phyloP scores from a whole-genome alignment of 768 basidiomycete genomes.

The Naganishia antarctica region DNA sequence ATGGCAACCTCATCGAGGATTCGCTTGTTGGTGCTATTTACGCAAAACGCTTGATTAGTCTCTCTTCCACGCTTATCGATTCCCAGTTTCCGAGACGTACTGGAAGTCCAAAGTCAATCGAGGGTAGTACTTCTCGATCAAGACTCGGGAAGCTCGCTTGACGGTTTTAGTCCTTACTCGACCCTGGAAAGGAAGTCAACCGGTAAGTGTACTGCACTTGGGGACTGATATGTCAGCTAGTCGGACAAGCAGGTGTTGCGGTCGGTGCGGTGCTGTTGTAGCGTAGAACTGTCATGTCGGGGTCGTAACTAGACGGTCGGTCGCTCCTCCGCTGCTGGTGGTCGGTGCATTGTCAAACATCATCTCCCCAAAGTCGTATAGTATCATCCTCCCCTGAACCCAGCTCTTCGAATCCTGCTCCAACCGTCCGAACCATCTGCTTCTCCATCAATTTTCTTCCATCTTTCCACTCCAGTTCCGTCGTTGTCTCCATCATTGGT shows the following conservation, averaged over 20 bases:
- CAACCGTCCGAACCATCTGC: no score
- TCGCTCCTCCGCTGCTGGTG: no score
- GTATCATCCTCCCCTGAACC: not conserved
- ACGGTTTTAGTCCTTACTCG: constrained; percentile 99
- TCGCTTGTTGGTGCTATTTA: constrained; percentile 80
- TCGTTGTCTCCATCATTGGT: no score
- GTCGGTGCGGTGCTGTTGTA: not conserved
- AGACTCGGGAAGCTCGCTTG: constrained; percentile 96
- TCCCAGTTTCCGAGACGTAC: constrained; percentile 36
- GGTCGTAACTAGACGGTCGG: no score
- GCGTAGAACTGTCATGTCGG: no score
- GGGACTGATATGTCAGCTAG: not conserved
- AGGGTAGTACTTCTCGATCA: constrained; percentile 99
- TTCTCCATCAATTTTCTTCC: no score
- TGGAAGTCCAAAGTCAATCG: constrained; percentile 98
- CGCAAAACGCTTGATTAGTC: not conserved
- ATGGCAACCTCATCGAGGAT: constrained; percentile 66
- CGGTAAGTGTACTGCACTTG: not conserved
- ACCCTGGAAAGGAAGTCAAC: constrained; percentile 57
- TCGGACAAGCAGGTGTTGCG: not conserved
- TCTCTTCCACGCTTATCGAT: not conserved
- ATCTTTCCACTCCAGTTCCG: no score
- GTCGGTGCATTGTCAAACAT: no score
- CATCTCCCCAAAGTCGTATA: no score
- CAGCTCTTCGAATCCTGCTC: not conserved